These are phyloP conservation scores for Suhomyces xylopsoci DNA, from an alignment of 805 yeast genomes.

Conservation along the genomic window DNA sequence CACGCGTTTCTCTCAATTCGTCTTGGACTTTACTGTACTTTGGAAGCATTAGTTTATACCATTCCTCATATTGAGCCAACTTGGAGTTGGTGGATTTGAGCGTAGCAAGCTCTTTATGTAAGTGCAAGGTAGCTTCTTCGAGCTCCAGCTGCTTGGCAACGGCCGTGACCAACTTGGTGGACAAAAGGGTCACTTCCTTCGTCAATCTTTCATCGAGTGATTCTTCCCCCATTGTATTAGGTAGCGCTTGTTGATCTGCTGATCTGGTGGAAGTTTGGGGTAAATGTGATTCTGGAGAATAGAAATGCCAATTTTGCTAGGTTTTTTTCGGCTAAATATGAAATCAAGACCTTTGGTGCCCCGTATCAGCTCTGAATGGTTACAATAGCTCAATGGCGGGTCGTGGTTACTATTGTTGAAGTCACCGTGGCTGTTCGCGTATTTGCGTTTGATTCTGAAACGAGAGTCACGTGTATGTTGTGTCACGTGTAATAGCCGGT, in stretches of 20 bases:
- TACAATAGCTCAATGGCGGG: neutral
- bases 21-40: constrained; percentile 29
- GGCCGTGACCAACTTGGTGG: constrained; percentile 59
- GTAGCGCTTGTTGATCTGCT: neutral
- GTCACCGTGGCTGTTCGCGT: constrained; percentile 1
- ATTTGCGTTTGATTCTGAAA: neutral
- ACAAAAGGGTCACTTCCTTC: constrained; percentile 52
- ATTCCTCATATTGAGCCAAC: constrained; percentile 16
- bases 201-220: constrained; percentile 42
- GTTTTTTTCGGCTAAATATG: neutral
- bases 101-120: constrained; percentile 35
- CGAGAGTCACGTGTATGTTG: neutral
- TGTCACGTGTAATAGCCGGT: neutral
- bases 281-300: neutral
- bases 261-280: neutral
- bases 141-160: constrained; percentile 54
- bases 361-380: neutral
- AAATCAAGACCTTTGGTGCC: neutral
- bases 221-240: constrained; percentile 5
- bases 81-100: constrained; percentile 22
- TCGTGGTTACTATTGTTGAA: neutral
- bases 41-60: constrained; percentile 26
- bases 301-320: neutral
- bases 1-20: constrained; percentile 22
- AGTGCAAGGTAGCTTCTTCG: constrained; percentile 46